Conservation (phyloP, 2,329 filamentous ascomycete species). For the Pseudogymnoascus verrucosus region DNA sequence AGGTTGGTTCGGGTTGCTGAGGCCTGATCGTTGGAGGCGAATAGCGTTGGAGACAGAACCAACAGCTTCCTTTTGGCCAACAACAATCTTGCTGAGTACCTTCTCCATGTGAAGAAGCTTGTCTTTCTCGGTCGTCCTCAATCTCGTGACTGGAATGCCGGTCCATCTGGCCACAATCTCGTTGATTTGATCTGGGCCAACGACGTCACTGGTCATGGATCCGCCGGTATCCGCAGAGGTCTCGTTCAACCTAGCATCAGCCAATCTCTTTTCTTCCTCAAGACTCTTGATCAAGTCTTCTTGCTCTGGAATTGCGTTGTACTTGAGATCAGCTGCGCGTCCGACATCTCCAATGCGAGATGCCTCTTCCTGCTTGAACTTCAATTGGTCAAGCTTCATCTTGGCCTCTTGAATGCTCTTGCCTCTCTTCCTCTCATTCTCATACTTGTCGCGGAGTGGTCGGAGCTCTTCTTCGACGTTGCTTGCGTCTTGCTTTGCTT, state of each 20-base stretch:
- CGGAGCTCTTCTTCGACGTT: conserved; percentile 91
- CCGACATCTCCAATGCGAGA: conserved; percentile 76
- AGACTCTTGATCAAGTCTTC: conserved; percentile 70
- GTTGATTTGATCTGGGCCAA: conserved; percentile 97
- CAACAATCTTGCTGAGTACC: conserved; percentile 72
- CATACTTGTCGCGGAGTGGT: conserved; percentile 90
- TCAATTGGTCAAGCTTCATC: conserved; percentile 84
- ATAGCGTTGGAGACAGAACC: conserved; percentile 92
- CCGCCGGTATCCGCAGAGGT: conserved; percentile 50
- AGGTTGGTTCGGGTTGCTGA: conserved; percentile 91
- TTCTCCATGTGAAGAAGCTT: conserved; percentile 98
- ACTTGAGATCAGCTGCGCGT: conserved; percentile 87
- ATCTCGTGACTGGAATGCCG: conserved; percentile 90
- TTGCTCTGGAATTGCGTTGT: conserved; percentile 94
- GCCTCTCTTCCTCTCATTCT: conserved; percentile 83
- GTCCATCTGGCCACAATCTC: conserved; percentile 97
- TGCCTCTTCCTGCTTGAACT: conserved; percentile 90
- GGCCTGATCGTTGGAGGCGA: conserved; percentile 84
- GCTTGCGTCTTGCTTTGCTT: conserved; percentile 82
- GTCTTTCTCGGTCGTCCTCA: conserved; percentile 94
- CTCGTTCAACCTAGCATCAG: conserved; percentile 62
- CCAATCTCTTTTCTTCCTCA: conserved; percentile 70
- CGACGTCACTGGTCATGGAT: conserved; percentile 81
- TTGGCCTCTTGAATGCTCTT: conserved; percentile 91
- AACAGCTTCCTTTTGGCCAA: conserved; percentile 92